Conservation (phyloP, 148 eudicot species). For the Fagopyrum esculentum region DNA sequence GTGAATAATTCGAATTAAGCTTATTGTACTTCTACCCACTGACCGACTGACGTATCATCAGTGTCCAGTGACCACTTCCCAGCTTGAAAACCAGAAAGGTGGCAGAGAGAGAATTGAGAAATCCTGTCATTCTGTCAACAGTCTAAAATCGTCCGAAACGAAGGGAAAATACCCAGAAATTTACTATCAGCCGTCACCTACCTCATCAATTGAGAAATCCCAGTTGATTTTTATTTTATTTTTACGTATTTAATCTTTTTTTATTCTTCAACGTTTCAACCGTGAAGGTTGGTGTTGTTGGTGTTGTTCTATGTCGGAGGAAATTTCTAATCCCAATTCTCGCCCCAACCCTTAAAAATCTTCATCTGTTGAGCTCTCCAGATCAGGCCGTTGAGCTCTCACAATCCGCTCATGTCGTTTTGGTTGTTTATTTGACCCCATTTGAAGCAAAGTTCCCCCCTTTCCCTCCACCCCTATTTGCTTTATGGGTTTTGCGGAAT, state of each 20-base stretch:
- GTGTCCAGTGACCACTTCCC: not conserved
- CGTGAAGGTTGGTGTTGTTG: not conserved
- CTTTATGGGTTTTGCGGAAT: constrained; percentile 1
- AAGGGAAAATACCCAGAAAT: not conserved
- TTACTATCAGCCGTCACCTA: not conserved
- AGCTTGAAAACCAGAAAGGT: not conserved
- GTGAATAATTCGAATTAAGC: not conserved
- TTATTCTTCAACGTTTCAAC: not conserved
- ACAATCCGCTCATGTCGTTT: constrained; percentile 4
- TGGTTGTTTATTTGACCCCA: not conserved
- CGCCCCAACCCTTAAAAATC: not conserved
- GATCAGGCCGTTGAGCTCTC: constrained; percentile 10
- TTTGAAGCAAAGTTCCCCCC: constrained; percentile 7
- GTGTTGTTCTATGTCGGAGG: not conserved
- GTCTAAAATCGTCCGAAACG: not conserved
- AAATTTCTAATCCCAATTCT: not conserved
- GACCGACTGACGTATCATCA: not conserved
- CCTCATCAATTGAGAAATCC: not conserved
- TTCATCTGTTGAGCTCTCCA: constrained; percentile 3
- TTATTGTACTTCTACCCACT: not conserved
- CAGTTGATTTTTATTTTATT: not conserved
- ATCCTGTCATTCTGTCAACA: not conserved
- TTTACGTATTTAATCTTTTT: not conserved
- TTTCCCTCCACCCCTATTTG: not conserved
- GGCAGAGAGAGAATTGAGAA: not conserved